Base-by-base conservation (phyloP, 108 stramenopile species). In the Nitzschia palea region DNA sequence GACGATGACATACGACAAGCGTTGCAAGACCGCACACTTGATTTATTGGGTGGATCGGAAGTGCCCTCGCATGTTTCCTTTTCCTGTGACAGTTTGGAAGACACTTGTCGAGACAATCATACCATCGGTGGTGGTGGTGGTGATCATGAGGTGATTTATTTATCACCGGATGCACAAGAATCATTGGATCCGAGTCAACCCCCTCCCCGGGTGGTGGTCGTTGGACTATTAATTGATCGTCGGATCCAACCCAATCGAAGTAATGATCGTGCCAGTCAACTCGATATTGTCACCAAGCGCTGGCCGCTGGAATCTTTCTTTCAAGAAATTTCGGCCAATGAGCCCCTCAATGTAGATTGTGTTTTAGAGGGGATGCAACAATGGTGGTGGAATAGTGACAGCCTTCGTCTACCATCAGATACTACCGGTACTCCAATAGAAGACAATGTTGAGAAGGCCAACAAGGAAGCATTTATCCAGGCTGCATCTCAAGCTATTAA, bases 171-270 rank as follows among this genome's bases (percentile, higher is more conserved):
- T 79, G 87, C 92, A 44, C 42, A 74, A 18, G 60, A 79, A 23
- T 44, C 77, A 18, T 44, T 90, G 34, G 48, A 83, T 55, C 29
- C 74, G 4, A 26, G 26, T 4, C 25, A 53, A 34, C 55, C 43
- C 27, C 89, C 92, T 1, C 89, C 92, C 6, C 51, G 55, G 18
- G 62, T 66, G 4, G 81, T 88, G 5, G 62, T 94, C 22, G 68
- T 94, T 54, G 92, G 92, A 12, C 70, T 94, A 79, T 65, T 91
- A 50, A 84, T 91, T 50, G 93, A 94, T 70, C 80, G 93, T 37
- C 57, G 83, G 40, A 72, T 89, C n/a, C 85, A 84, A 40, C 74
- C 78, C 12, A 75, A 89, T 78, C 66, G 89, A 59, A 85, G 83
- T 33, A 65, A 51, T 43, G 50, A 77, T 34, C 69, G 87, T 18